Conservation (phyloP, 345 rosid genomes). For the Corchorus capsularis region DNA sequence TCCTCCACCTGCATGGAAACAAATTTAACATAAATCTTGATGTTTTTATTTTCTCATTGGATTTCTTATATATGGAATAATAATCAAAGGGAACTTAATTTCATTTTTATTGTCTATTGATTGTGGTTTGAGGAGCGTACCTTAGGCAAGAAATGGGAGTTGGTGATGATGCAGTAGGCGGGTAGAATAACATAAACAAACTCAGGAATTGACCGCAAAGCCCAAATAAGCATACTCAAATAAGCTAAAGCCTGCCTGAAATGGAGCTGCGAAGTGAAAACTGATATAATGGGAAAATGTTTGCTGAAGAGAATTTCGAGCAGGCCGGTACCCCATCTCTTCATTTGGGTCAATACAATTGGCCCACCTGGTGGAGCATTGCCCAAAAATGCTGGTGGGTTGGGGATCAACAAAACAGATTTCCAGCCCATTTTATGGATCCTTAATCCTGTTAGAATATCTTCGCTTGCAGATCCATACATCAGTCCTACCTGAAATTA, state of each 20-base stretch:
- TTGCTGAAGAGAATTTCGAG: conserved; percentile 48
- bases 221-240: conserved; percentile 32
- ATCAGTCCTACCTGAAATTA: conserved; percentile 52
- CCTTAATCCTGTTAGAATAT: conserved; percentile 46
- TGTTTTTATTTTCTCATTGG: too few species aligned
- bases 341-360: conserved; percentile 41
- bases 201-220: conserved; percentile 56
- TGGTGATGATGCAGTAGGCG: conserved; percentile 58
- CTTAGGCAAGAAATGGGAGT: conserved; percentile 62
- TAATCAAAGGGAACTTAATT: too few species aligned
- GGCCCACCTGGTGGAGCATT: conserved; percentile 48
- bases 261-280: conserved; percentile 31
- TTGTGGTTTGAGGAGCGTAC: not conserved
- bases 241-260: conserved; percentile 55
- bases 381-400: conserved; percentile 62
- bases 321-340: conserved; percentile 64
- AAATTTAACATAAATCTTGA: too few species aligned
- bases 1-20: conserved; percentile 26
- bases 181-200: conserved; percentile 50
- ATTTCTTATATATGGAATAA: too few species aligned
- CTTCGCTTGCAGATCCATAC: conserved; percentile 64
- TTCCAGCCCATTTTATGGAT: conserved; percentile 64
- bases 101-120: too few species aligned
- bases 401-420: conserved; percentile 26
- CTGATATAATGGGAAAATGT: conserved; percentile 25